Base-by-base conservation (phyloP, 2,329 filamentous ascomycete species). In the Tolypocladium ophioglossoides region DNA sequence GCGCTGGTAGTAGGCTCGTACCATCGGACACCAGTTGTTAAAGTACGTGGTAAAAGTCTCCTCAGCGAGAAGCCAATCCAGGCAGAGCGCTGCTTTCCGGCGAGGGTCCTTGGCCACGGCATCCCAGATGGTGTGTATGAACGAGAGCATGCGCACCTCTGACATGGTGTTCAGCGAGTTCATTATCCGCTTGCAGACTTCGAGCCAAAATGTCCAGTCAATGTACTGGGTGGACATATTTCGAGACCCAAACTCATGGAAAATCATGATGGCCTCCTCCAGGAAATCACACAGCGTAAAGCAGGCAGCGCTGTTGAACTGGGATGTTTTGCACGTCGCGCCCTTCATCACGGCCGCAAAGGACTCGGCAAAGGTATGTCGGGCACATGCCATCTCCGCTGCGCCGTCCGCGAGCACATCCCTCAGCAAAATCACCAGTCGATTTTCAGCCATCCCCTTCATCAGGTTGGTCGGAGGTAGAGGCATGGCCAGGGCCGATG, bases 1-100 rank as follows among this genome's bases (percentile, higher is more conserved):
- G 49, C 91, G 88, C 80, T 95, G 94, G 66, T 86, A 96, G 68
- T 96, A 96, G 16, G 90, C 87, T 57, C 91, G 82, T 24, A 96
- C 89, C 91, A 96, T 95, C 0, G 91, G 90, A 64, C 89, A 95
- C 91, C 91, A 96, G 64, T 96, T 90, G 64, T 87, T 92, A 72
- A 96, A 96, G 57, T 90, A 84, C 57, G 82, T 83, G 64, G 88
- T 83, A 66, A 96, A 96, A 2, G 86, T 80, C 30, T 84, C 77
- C 53, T 87, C 84, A 8, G 84, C 79, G 14, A 96, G 73, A 40
- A 96, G 72, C 75, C 94, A 91, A 24, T 84, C 82, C 32, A 87
- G 63, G 65, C 89, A 95, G 20, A 95, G 66, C 16, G 78, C 73
- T 54, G 80, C 76, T 68, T 92, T 95, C 51, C 87, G 80, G 51